Evolutionary conservation across 2,329 filamentous ascomycete genomes (phyloP), one percentile per base, ranked within the genome.

Genomic region (Magnaporthiopsis poae): DNA sequence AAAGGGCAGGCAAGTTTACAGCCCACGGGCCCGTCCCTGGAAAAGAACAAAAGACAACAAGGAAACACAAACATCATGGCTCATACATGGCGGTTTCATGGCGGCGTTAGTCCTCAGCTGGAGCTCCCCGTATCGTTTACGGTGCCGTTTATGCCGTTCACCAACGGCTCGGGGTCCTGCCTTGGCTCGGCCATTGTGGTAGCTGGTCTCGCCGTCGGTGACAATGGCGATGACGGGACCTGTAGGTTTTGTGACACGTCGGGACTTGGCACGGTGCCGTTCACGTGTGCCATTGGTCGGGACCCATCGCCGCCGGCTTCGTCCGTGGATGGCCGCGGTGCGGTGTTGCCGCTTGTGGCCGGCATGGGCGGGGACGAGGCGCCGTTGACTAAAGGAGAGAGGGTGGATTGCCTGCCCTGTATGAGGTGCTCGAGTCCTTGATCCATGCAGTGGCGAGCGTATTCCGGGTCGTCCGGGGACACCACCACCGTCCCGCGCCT

Each of bases 351-450:
- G 46, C 46, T 56, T 25, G n/a, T n/a, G 21, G 46, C 46, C 25
- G 62, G 64, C 63, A 67, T 67, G 63, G 9, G 67, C 67, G 9
- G 71, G 71, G 31, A 67, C 71, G 67, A 71, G 68, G 35, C 77
- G 18, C 52, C 60, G 27, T 80, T 79, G 35, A 79, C 74, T 27
- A 64, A n/a, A 35, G 39, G 39, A 29, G 63, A 56, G 12, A 27
- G 56, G 11, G 27, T 33, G 2, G 63, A 25, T 9, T n/a, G 25
- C 18, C 75, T 52, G 77, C 78, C 79, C 36, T 77, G 77, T 67
- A 86, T 66, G 64, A 87, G 78, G 74, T 88, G 80, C 15, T 78
- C 76, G 7, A 87, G 77, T n/a, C 83, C 83, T 73, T 88, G 85
- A 68, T 86, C 82, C 65, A 80, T 75, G 72, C 83, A 86, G 25